Conservation (phyloP, 2,329 filamentous ascomycete species). For the Colletotrichum costaricense region DNA sequence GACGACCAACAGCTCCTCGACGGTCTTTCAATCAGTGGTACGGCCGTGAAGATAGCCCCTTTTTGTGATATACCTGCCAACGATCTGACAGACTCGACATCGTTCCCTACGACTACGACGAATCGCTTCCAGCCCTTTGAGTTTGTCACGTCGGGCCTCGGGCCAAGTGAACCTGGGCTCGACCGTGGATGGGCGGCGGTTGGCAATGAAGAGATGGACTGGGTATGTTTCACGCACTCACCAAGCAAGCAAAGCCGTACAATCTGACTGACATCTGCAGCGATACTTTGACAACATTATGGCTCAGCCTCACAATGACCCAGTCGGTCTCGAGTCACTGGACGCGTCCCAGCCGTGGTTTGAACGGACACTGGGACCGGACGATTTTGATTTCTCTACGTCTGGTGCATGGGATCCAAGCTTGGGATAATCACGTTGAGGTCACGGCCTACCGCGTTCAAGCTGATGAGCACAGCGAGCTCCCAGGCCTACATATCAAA, state of each 20-base stretch:
- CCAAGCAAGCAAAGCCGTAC: background rate
- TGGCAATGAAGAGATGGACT: slow-evolving; percentile 48
- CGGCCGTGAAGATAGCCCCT: background rate
- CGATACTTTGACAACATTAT: slow-evolving; percentile 36
- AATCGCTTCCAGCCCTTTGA: slow-evolving; percentile 22
- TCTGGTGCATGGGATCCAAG: slow-evolving; percentile 19
- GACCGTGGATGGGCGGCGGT: slow-evolving; percentile 50
- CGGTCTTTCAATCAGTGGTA: slow-evolving; percentile 32
- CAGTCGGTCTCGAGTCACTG: slow-evolving; percentile 17
- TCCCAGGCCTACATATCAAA: slow-evolving; percentile 11
- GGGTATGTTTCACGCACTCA: slow-evolving; percentile 43
- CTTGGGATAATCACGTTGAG: slow-evolving; percentile 17
- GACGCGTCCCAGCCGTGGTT: slow-evolving; percentile 23
- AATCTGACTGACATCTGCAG: slow-evolving; percentile 9
- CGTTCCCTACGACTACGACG: background rate
- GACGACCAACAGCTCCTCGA: slow-evolving; percentile 38
- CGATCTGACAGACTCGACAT: slow-evolving; percentile 1
- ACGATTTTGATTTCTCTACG: slow-evolving; percentile 20
- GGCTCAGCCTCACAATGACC: slow-evolving; percentile 22
- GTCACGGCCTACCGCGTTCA: background rate
- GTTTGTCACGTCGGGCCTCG: slow-evolving; percentile 34
- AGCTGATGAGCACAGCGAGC: slow-evolving; percentile 1
- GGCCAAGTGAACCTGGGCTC: slow-evolving; percentile 41
- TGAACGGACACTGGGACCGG: slow-evolving; percentile 15
- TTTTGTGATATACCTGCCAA: background rate